Conservation (phyloP, 768 basidiomycete species). For the Podaxis carcinomalis region DNA sequence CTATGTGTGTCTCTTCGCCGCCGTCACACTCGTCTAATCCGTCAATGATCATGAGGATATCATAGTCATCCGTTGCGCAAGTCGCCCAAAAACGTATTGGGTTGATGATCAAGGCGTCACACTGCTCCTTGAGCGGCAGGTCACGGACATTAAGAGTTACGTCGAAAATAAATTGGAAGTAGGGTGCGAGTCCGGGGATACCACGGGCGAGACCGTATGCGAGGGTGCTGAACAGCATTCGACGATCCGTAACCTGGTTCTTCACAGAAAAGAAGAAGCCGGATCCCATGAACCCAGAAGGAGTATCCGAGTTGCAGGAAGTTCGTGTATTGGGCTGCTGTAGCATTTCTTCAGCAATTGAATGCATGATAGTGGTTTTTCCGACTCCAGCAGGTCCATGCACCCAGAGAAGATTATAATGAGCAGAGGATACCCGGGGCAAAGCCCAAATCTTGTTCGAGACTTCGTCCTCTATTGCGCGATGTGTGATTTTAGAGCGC, state of each 20-base stretch:
- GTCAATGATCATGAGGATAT: neutral
- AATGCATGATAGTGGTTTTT: constrained; percentile 1
- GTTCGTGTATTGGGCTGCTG: neutral
- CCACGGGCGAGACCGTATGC: neutral
- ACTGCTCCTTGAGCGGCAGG: neutral
- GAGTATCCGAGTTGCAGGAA: neutral
- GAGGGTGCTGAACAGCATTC: neutral
- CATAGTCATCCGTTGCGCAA: neutral
- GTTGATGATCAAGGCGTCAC: neutral
- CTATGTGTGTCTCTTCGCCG: neutral
- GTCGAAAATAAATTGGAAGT: neutral
- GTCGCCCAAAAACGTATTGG: neutral
- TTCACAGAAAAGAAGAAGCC: neutral
- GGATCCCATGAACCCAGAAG: neutral
- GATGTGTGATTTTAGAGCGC: neutral
- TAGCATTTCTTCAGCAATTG: neutral
- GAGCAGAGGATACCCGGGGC: neutral
- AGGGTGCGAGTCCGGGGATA: neutral
- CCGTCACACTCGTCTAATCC: neutral
- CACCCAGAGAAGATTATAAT: constrained; percentile 2
- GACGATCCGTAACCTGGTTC: neutral
- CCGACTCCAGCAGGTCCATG: constrained; percentile 5
- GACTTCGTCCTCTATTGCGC: neutral
- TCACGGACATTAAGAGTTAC: neutral
- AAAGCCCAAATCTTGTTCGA: too few species aligned